Evolutionary conservation across 2,329 filamentous ascomycete species (phyloP), one percentile per base, ranked within the genome.

Genomic region (Purpureocillium takamizusanense): DNA sequence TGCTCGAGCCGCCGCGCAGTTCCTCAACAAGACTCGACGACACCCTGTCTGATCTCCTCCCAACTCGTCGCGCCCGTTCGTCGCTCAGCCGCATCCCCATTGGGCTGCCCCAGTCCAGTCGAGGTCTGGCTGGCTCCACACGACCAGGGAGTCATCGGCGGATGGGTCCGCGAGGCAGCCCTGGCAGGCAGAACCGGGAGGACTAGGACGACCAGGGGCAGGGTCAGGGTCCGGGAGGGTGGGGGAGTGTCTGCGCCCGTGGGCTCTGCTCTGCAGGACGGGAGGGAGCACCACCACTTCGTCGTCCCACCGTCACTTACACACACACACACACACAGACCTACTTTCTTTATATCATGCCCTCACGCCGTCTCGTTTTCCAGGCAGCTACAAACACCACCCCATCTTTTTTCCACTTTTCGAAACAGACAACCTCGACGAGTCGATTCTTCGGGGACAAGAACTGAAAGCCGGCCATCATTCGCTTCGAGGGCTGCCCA

Each of bases 141-240:
- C 18, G n/a, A 29, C 31, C 33, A 31, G 37, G 35, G 34, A 42
- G 40, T 42, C 36, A 42, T 31, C 16, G 36, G 18, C 36, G 30
- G 36, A 37, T n/a, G 30, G 36, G 36, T 17, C 36, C 30, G 30
- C 13, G 37, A 33, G 37, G 35, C 33, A 31, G 37, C 30, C 37
- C 27, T 23, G 23, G 3, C 29, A 40, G 31, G 31, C 38, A 43
- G 37, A 35, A 27, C 35, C 35, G 35, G 27, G 35, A 33, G 25
- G 17, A 17, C 32, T 23, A 25, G 33, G 11, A 14, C 11, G 28
- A 13, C 9, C 21, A 25, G 21, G 21, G 21, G 6, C 5, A 25
- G 6, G 10, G 21, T n/a, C n/a, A n/a, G 13, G 4, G 12, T 15
- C n/a, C 4, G 11, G 12, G 12, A 17, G 9, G 35, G 7, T 15